These are phyloP conservation scores for Rutstroemia sp. DNA, from an alignment of 2,329 filamentous ascomycete genomes.

Conservation along the genomic window DNA sequence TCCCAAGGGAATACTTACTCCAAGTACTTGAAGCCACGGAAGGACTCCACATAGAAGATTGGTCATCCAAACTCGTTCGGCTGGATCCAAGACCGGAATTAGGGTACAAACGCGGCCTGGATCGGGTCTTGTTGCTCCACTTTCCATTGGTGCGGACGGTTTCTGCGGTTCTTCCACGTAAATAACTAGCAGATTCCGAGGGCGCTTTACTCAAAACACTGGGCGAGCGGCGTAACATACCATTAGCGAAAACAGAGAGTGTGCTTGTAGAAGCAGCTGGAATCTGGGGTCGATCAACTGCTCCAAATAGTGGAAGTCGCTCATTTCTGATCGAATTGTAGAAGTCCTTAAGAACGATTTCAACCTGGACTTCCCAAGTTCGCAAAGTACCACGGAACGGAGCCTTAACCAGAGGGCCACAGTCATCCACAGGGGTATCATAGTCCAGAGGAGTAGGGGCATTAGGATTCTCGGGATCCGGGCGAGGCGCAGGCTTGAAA, in stretches of 20 bases:
- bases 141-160: conserved; percentile 39
- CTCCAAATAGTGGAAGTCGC: conserved; percentile 78
- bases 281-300: conserved; percentile 37
- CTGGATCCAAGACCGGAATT: conserved; percentile 81
- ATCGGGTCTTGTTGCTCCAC: conserved; percentile 82
- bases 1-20: conserved; percentile 88
- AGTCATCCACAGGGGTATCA: conserved; percentile 41
- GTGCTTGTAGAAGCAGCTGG: conserved; percentile 46
- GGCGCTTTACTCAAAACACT: conserved; percentile 90
- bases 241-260: conserved; percentile 60
- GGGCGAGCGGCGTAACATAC: conserved; percentile 74
- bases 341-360: conserved; percentile 85
- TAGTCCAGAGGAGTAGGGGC: conserved; percentile 29
- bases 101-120: conserved; percentile 67
- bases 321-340: conserved; percentile 85
- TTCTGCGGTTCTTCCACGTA: conserved; percentile 63
- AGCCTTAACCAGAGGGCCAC: conserved; percentile 69
- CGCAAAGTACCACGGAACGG: conserved; percentile 69
- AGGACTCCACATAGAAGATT: conserved; percentile 84
- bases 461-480: conserved; percentile 33
- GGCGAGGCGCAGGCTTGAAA: conserved; percentile 25
- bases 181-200: conserved; percentile 67
- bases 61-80: conserved; percentile 88
- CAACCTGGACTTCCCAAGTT: conserved; percentile 83
- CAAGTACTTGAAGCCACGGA: conserved; percentile 75